Base-by-base conservation (phyloP, 768 basidiomycete species). In the Termitomyces sp. region DNA sequence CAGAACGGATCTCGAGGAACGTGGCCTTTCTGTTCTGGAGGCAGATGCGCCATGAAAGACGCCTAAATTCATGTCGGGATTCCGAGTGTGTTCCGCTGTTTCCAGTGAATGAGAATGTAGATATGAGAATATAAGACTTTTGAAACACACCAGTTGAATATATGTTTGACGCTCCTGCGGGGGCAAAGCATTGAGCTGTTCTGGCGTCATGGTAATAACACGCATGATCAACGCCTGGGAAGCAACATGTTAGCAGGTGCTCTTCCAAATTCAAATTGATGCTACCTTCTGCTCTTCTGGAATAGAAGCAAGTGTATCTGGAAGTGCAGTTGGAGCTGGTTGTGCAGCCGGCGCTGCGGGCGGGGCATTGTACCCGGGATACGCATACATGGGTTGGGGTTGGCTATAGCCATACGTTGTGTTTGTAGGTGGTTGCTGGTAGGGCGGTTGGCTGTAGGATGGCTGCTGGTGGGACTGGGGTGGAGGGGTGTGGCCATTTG, bases 111-210 rank as follows among this genome's bases (percentile, higher is more conserved):
- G 35, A 58, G 35, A 49, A 31, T 28, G 53, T 26, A 19, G 6
- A 21, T 10, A 3, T 17, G 9, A 52, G 15, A 14, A n/a, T 12
- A 3, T 17, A 50, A 30, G 51, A 47, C 21, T 45, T 44, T 8
- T 17, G 57, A 52, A 10, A 80, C 89, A 62, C 41, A 94, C 93
- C 66, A 97, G 75, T 71, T 94, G 90, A 63, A 93, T 80, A 62
- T 94, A 86, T 35, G 83, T 89, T 11, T 83, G 78, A 28, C 89
- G 78, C 63, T 95, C 92, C 5, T 77, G 71, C 1, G 86, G 84
- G 10, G 91, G 87, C 37, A 96, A 71, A 60, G 76, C 75, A 50
- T 84, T 82, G 56, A 97, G 86, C 67, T 97, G 91, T 40, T 91
- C 92, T 2, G 86, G 83, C 1, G 90, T 88, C 85, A 98, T 89